These are phyloP conservation scores for Tirmania nivea DNA, from an alignment of 495 filamentous ascomycete genomes.

Conservation along the genomic window DNA sequence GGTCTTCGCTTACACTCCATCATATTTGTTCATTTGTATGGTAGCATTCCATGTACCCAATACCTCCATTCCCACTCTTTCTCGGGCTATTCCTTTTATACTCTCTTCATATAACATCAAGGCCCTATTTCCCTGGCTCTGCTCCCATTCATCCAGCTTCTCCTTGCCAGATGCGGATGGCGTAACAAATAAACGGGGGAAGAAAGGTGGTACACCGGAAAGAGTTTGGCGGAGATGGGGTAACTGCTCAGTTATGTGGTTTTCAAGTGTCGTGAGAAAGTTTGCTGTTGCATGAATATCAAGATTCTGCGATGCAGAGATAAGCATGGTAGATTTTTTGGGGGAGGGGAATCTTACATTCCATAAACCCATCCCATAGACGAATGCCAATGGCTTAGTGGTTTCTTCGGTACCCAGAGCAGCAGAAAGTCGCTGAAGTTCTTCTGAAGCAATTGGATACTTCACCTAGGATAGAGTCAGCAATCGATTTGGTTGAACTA, in stretches of 20 bases:
- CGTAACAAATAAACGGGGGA: slow-evolving; percentile 27
- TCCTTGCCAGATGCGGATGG: slow-evolving; percentile 32
- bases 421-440: slow-evolving; percentile 23
- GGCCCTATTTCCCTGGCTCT: slow-evolving; percentile 31
- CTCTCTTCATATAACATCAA: slow-evolving; percentile 28
- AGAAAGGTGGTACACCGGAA: slow-evolving; percentile 9
- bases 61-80: slow-evolving; percentile 25
- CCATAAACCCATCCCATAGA: slow-evolving; percentile 32
- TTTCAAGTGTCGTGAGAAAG: slow-evolving; percentile 17
- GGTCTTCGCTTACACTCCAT: slow-evolving; percentile 22
- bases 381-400: slow-evolving; percentile 24
- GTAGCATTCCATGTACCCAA: slow-evolving; percentile 35
- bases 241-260: not conserved
- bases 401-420: slow-evolving; percentile 21
- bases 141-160: slow-evolving; percentile 31
- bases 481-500: no score
- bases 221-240: slow-evolving; percentile 4
- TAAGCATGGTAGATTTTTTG: slow-evolving; percentile 19
- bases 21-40: slow-evolving; percentile 30
- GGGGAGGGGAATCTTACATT: slow-evolving; percentile 11
- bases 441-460: slow-evolving; percentile 26
- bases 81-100: slow-evolving; percentile 21
- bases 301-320: slow-evolving; percentile 17
- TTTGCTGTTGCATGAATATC: slow-evolving; percentile 24
- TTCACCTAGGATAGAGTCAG: not conserved